phyloP scores from a whole-genome alignment of 345 rosid genomes.

The Corchorus capsularis region DNA sequence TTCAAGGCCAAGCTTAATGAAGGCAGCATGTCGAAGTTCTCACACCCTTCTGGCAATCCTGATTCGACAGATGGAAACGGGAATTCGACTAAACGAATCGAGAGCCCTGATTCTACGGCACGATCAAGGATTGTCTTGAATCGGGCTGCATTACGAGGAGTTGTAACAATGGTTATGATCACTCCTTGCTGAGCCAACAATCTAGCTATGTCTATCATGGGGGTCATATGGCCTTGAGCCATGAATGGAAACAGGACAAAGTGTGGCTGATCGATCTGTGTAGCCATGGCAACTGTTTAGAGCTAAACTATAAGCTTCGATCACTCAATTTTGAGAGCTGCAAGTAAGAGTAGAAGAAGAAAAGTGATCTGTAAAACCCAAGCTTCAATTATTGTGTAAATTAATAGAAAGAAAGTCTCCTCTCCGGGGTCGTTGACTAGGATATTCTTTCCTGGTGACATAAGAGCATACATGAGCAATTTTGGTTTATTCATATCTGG shows the following conservation, averaged over 20 bases:
- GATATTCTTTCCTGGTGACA: neutral
- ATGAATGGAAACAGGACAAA: slow-evolving; percentile 53
- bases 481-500: neutral
- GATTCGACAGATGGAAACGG: slow-evolving; percentile 28
- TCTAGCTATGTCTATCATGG: slow-evolving; percentile 50
- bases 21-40: slow-evolving; percentile 37
- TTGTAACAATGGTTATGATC: slow-evolving; percentile 47
- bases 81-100: slow-evolving; percentile 27
- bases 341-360: neutral
- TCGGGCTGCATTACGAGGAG: slow-evolving; percentile 35
- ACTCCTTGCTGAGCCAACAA: slow-evolving; percentile 46
- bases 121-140: slow-evolving; percentile 22
- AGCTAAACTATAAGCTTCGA: neutral
- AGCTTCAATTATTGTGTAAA: neutral
- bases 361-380: neutral
- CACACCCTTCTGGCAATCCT: slow-evolving; percentile 43
- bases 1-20: slow-evolving; percentile 14
- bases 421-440: neutral
- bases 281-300: neutral
- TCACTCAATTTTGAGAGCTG: neutral
- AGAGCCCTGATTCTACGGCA: slow-evolving; percentile 26
- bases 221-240: slow-evolving; percentile 61
- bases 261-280: slow-evolving; percentile 26
- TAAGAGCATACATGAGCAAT: neutral
- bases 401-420: neutral